Evolutionary conservation across 2,329 filamentous ascomycete species (phyloP), one percentile per base, ranked within the genome.

Genomic region (Talaromyces funiculosus): DNA sequence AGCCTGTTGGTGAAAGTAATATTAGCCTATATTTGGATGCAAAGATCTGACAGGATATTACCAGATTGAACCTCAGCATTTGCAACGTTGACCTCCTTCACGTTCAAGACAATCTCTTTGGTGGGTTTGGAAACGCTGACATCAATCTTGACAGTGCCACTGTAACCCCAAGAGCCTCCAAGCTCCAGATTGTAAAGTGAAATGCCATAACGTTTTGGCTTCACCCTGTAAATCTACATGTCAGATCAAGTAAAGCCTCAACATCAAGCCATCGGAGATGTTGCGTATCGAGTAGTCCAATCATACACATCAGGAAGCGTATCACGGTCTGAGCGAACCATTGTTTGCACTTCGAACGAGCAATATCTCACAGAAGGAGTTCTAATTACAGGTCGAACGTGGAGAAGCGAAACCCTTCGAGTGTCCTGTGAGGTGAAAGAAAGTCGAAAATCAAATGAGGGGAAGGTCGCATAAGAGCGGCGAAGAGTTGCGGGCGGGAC

Each of bases 121-220:
- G 88, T 89, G 35, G 86, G 78, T 72, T 87, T 85, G 66, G 82
- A 82, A 73, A 97, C 82, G 62, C 88, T 85, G 62, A 88, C 82
- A 66, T 89, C 84, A 73, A 99, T 95, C 65, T 85, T 88, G 64
- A 97, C 90, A 20, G 82, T 86, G 66, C 94, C 94, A 78, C 93
- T 86, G 80, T 93, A 99, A 62, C 84, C 86, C 87, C 93, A 96
- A 62, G 78, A 78, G 59, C 83, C 84, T 64, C 84, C 82, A 58
- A 86, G 78, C 67, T 96, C 87, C 65, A 99, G 80, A 68, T 94
- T 88, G 71, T 82, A 86, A 67, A 99, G 84, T 60, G 88, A 90
- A 66, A 99, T 81, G 69, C 85, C 81, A 78, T 99, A 99, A 79
- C 97, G 91, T 64, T 82, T 80, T 2, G 94, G 92, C 78, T 91